phyloP scores from a whole-genome alignment of 139 green algal species.

The Tetradesmus lagerheimii region DNA sequence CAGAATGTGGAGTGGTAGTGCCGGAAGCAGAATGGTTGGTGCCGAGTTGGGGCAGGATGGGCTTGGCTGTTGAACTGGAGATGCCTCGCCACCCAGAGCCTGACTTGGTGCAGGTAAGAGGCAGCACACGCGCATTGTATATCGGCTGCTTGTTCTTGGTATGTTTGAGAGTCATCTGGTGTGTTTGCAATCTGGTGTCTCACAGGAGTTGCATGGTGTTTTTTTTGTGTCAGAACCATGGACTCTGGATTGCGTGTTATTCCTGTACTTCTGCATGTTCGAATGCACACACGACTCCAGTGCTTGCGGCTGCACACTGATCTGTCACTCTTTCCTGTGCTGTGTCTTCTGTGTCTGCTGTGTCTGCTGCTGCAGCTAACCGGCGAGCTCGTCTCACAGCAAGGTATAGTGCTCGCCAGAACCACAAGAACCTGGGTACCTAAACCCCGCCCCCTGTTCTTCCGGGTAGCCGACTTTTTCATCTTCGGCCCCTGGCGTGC shows the following conservation, averaged over 20 bases:
- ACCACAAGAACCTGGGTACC: constrained; percentile 36
- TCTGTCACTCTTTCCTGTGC: too few species aligned
- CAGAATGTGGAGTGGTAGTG: constrained; percentile 15
- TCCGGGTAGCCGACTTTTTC: not conserved
- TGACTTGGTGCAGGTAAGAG: constrained; percentile 32
- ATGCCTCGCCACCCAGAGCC: constrained; percentile 23
- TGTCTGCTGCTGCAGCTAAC: constrained; percentile 24
- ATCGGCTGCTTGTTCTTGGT: too few species aligned
- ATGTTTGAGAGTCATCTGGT: too few species aligned
- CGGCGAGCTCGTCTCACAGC: constrained; percentile 16
- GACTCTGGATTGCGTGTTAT: too few species aligned
- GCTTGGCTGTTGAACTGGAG: constrained; percentile 16
- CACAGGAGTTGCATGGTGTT: too few species aligned
- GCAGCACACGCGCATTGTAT: too few species aligned
- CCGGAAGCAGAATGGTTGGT: constrained; percentile 25
- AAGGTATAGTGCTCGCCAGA: constrained; percentile 22
- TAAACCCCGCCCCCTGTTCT: not conserved
- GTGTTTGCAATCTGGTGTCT: too few species aligned
- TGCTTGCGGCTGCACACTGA: too few species aligned
- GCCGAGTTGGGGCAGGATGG: not conserved
- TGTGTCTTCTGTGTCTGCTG: too few species aligned
- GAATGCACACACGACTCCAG: too few species aligned
- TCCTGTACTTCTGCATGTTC: too few species aligned
- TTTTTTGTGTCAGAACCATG: too few species aligned
- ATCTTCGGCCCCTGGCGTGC: constrained; percentile 20